phyloP scores from a whole-genome alignment of 495 filamentous ascomycete genomes.

The Annulohypoxylon stygium region DNA sequence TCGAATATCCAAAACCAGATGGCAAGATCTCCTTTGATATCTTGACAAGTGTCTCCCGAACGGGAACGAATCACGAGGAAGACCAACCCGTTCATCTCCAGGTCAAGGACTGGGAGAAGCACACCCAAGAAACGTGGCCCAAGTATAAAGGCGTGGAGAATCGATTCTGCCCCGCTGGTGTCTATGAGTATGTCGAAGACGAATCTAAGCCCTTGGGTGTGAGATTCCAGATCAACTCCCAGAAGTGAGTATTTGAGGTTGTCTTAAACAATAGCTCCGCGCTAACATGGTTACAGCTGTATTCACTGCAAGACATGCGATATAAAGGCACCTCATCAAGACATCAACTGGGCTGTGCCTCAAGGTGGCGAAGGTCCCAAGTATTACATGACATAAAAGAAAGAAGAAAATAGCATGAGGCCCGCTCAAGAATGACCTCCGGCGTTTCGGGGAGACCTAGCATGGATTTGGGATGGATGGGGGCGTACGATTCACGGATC shows the following conservation, averaged over 20 bases:
- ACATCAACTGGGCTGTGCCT: slow-evolving; percentile 96
- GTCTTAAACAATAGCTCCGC: neutral
- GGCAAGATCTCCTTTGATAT: slow-evolving; percentile 96
- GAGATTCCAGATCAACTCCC: slow-evolving; percentile 96
- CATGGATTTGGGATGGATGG: neutral
- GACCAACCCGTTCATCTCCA: slow-evolving; percentile 97
- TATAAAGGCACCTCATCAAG: slow-evolving; percentile 96
- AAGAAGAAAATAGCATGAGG: neutral
- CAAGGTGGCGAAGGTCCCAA: slow-evolving; percentile 97
- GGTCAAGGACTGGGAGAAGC: slow-evolving; percentile 93
- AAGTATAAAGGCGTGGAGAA: slow-evolving; percentile 94
- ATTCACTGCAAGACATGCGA: slow-evolving; percentile 99
- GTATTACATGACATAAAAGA: slow-evolving; percentile 85
- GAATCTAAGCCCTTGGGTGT: slow-evolving; percentile 83
- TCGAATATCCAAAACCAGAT: slow-evolving; percentile 97
- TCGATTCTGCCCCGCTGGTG: slow-evolving; percentile 98
- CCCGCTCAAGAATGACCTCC: neutral
- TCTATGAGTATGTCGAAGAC: slow-evolving; percentile 99
- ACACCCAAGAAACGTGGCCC: slow-evolving; percentile 85
- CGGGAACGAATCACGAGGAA: slow-evolving; percentile 98
- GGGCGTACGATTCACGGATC: slow-evolving; percentile 12
- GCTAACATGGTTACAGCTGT: slow-evolving; percentile 69
- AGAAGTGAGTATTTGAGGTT: slow-evolving; percentile 78
- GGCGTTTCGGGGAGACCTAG: slow-evolving; percentile 16
- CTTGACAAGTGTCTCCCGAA: slow-evolving; percentile 90